Percentiles rank a stretch among this genome's conserved stretches.
Conservation (phyloP, 169 alveolate genomes). For the Babesia divergens region DNA sequence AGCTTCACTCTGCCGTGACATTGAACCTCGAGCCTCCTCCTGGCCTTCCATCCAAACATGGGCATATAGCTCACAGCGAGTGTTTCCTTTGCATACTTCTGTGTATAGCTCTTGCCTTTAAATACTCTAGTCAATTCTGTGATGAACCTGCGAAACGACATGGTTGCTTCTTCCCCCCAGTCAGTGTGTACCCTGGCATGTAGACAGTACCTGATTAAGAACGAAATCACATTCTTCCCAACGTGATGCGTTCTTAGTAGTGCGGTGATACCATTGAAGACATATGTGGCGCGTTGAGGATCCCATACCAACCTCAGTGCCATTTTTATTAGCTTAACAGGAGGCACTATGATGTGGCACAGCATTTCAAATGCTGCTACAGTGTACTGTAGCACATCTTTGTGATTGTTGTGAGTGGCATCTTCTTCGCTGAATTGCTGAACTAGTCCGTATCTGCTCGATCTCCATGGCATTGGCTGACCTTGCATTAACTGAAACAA, state of each 20-base stretch:
- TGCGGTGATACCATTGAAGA: not conserved
- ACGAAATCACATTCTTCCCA: not conserved
- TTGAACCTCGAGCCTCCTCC: not conserved
- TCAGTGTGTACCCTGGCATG: not conserved
- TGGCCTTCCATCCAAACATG: not conserved
- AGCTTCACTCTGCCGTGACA: not conserved
- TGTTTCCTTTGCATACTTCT: not conserved
- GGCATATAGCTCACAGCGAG: not conserved
- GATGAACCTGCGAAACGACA: not conserved
- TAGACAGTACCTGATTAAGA: not conserved
- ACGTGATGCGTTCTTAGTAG: not conserved
- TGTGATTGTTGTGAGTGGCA: not conserved
- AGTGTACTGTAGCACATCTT: not conserved
- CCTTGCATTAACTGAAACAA: not conserved
- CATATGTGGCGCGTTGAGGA: not conserved
- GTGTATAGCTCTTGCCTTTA: not conserved
- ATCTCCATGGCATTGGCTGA: no score
- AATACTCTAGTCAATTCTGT: not conserved
- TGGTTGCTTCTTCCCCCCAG: not conserved
- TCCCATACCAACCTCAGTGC: not conserved
- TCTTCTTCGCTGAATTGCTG: not conserved
- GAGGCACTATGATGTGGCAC: not conserved
- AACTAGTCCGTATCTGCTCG: no score
- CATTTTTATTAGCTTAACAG: not conserved
- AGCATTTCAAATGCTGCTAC: not conserved